Percentiles rank a stretch among this genome's conserved stretches.
These are phyloP conservation scores for Exobasidium cylindrosporum DNA, from an alignment of 1,284 basidiomycete species.

Conservation along the genomic window DNA sequence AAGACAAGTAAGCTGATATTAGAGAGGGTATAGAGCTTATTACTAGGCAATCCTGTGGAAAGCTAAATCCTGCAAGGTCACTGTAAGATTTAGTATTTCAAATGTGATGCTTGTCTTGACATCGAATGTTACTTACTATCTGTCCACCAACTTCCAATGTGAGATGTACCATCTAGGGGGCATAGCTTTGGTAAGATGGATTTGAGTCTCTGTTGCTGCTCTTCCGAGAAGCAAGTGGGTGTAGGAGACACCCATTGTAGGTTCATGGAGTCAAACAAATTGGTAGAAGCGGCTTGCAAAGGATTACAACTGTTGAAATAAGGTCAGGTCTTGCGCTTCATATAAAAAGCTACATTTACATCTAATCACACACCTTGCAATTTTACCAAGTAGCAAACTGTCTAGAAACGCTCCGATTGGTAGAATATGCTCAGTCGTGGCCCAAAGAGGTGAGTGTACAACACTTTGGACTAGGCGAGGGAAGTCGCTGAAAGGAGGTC, in stretches of 20 bases:
- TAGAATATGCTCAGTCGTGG: not conserved
- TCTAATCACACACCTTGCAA: not conserved
- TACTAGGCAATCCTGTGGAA: not conserved
- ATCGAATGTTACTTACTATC: no score
- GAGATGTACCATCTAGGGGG: no score
- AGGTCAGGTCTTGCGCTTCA: no score
- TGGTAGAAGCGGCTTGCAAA: not conserved
- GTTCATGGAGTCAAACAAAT: not conserved
- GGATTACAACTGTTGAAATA: not conserved
- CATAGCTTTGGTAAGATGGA: no score
- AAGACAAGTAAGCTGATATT: slow-evolving; percentile 7
- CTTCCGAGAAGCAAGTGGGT: no score
- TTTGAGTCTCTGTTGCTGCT: no score
- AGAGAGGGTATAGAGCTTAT: slow-evolving; percentile 5
- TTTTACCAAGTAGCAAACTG: not conserved
- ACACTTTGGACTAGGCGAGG: not conserved
- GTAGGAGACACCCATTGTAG: no score
- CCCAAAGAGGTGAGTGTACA: not conserved
- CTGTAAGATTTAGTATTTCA: no score
- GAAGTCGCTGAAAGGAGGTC: not conserved
- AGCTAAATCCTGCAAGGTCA: not conserved
- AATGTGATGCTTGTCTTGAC: no score
- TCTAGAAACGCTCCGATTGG: not conserved
- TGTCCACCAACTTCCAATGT: no score
- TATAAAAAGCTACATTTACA: no score